Evolutionary conservation across 2,329 filamentous ascomycete genomes (phyloP).

Genomic region (Monilinia vaccinii-corymbosi): DNA sequence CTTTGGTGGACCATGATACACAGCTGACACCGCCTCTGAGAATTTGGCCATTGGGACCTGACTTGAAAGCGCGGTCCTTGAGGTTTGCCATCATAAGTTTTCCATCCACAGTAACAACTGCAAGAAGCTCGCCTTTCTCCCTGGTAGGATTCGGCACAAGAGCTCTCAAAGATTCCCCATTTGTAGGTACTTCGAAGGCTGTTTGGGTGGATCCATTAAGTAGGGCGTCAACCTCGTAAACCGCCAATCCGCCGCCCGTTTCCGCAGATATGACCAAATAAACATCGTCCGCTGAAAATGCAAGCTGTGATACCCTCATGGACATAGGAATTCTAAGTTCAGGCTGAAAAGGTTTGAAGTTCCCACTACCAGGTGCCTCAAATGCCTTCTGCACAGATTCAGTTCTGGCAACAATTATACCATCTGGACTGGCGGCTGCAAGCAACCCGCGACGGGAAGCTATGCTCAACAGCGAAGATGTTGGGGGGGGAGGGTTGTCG

Average conservation of each 20-base stretch:
- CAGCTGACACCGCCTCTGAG: conserved; percentile 72
- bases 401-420: conserved; percentile 66
- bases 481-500: conserved; percentile 56
- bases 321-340: conserved; percentile 65
- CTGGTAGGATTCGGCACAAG: conserved; percentile 72
- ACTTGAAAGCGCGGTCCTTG: conserved; percentile 50
- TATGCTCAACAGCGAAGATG: conserved; percentile 74
- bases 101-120: conserved; percentile 70
- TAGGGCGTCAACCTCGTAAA: conserved; percentile 68
- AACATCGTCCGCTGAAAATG: conserved; percentile 83
- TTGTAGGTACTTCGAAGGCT: conserved; percentile 68
- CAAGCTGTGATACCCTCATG: conserved; percentile 73
- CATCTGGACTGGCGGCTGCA: conserved; percentile 78
- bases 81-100: conserved; percentile 79
- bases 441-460: conserved; percentile 72
- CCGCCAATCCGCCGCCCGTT: conserved; percentile 68
- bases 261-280: conserved; percentile 78
- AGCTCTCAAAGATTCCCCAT: conserved; percentile 62
- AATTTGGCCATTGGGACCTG: conserved; percentile 51
- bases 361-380: conserved; percentile 48
- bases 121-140: conserved; percentile 65
- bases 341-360: conserved; percentile 62
- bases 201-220: conserved; percentile 57
- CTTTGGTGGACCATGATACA: conserved; percentile 83
- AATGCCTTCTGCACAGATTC: conserved; percentile 72